phyloP scores from a whole-genome alignment of 768 basidiomycete species.

The Trametes cinnabarina region DNA sequence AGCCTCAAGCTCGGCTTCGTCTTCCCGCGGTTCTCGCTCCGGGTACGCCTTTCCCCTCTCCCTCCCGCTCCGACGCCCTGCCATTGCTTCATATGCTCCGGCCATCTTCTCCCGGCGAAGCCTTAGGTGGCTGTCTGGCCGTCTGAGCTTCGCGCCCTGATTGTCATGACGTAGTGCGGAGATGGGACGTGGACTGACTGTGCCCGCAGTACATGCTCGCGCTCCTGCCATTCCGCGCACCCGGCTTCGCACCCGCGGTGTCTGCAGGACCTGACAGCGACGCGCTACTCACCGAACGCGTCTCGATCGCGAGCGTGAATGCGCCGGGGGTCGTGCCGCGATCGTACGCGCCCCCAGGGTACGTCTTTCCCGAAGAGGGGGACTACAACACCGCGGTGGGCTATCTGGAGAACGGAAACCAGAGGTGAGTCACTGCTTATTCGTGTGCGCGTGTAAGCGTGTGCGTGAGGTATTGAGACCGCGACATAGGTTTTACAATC shows the following conservation, averaged over 20 bases:
- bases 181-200: background rate
- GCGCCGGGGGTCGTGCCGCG: constrained; percentile 38
- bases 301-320: constrained; percentile 40
- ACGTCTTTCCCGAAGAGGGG: constrained; percentile 39
- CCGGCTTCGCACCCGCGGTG: constrained; percentile 39
- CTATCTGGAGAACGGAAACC: constrained; percentile 55
- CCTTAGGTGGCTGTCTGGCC: background rate
- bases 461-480: background rate
- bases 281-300: constrained; percentile 39
- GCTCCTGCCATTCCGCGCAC: constrained; percentile 41
- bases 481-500: constrained; percentile 21
- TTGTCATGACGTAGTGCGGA: background rate
- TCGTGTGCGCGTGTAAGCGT: background rate
- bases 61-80: background rate
- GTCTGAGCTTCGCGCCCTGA: background rate
- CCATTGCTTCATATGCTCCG: background rate
- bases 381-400: constrained; percentile 54
- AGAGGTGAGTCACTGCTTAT: constrained; percentile 34
- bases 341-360: constrained; percentile 55
- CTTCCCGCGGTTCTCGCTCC: constrained; percentile 46
- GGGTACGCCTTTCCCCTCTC: constrained; percentile 34
- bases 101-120: background rate
- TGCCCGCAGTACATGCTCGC: constrained; percentile 43
- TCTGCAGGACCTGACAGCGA: constrained; percentile 13
- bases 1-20: constrained; percentile 42